Base-by-base conservation (phyloP, 257 asterid species). In the Lycium ferocissimum region DNA sequence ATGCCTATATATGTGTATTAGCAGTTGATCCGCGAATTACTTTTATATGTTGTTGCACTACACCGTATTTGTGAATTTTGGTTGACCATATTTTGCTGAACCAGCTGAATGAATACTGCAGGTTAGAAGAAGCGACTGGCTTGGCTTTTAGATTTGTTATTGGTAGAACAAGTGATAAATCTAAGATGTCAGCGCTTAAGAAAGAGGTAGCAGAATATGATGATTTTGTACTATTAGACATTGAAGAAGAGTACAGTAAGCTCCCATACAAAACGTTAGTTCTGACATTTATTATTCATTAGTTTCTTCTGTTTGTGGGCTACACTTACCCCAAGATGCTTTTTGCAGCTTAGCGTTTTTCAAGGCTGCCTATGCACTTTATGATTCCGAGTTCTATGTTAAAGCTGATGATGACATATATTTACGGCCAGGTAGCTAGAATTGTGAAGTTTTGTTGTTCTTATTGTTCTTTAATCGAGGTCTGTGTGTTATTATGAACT, bases 51-150 rank as follows among this genome's bases (percentile, higher is more conserved):
- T 47, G 20, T 75, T 75, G 20, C 18, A n/a, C 58, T 72, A 72
- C 58, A 37, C 80, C 7, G 15, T 15, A 75, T 75, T 49, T 13
- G 20, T 75, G n/a, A 47, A 45, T 6, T 76, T 33, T 71, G 56
- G 35, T 18, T 4, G 35, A 71, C 53, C 9, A 18, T 71, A 43
- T 71, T 43, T 43, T 51, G 22, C 81, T 76, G 65, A 53, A 14
- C 62, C 45, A 54, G 22, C 82, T 53, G 9, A 53, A 53, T 4
- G 9, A 33, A 26, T 33, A 6, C 88, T 91, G 84, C 94, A 97
- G 99, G 93, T 95, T 97, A 91, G 99, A 97, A 91, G 98, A 95
- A 89, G 90, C 98, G 90, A 97, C 99, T n/a, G 99, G 99, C 85
- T 93, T 97, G 98, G 97, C 87, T 71, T 93, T 97, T 82, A 92